phyloP scores from a whole-genome alignment of 139 green algal species.

The Tetratostichococcus sp. region DNA sequence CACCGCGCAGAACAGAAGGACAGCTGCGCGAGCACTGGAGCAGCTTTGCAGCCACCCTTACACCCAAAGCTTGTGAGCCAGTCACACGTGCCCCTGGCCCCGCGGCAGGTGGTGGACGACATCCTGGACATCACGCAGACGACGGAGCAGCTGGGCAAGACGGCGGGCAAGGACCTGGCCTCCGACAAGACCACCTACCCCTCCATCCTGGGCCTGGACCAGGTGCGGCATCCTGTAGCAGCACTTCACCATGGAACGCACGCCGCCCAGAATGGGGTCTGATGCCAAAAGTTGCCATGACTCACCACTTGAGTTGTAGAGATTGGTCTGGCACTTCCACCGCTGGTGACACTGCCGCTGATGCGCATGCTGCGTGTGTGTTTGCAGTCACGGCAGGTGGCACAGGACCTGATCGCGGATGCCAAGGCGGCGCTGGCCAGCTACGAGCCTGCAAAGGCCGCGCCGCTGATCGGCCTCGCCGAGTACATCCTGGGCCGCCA shows the following conservation, averaged over 20 bases:
- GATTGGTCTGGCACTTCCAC: too few species aligned
- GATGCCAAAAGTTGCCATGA: too few species aligned
- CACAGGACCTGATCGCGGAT: constrained; percentile 84
- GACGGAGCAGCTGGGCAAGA: constrained; percentile 96
- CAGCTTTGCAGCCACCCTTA: too few species aligned
- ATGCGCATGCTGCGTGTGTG: too few species aligned
- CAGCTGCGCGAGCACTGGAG: too few species aligned
- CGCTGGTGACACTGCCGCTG: not conserved
- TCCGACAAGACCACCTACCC: constrained; percentile 98
- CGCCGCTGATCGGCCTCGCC: constrained; percentile 85
- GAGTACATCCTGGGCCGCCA: constrained; percentile 93
- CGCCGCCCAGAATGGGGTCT: too few species aligned
- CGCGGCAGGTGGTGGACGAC: constrained; percentile 96
- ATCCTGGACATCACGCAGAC: constrained; percentile 93
- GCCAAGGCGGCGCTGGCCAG: constrained; percentile 81
- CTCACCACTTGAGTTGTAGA: too few species aligned
- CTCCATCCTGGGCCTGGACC: constrained; percentile 82
- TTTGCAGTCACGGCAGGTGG: constrained; percentile 51
- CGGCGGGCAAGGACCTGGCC: constrained; percentile 93
- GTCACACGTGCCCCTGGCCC: too few species aligned
- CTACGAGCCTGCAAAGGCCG: constrained; percentile 72
- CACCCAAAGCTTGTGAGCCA: too few species aligned
- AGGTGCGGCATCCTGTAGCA: constrained; percentile 32
- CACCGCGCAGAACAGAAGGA: too few species aligned
- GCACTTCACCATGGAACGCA: too few species aligned